Evolutionary conservation across 352 stramenopile species (phyloP).

Genomic region (Aphanomyces euteiches): DNA sequence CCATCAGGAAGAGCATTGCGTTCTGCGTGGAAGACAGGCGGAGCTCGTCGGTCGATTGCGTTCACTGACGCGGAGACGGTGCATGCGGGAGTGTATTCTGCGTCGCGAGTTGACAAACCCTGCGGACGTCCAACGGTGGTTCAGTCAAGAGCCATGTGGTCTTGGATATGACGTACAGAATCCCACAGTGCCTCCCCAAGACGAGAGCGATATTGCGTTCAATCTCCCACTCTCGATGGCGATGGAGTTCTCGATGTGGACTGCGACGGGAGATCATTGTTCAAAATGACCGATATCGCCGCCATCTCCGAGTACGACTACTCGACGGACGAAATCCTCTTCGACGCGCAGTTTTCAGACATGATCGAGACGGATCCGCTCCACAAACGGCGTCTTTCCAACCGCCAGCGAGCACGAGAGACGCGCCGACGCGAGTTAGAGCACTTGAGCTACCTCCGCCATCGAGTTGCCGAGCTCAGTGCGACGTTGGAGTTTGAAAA

Average conservation of each 20-base stretch:
- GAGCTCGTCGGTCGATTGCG: too few relatives aligned
- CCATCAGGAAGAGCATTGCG: too few relatives aligned
- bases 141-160: too few relatives aligned
- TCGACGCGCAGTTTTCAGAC: slow-evolving; percentile 3
- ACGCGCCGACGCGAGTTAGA: background rate
- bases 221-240: background rate
- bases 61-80: too few relatives aligned
- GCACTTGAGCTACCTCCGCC: background rate
- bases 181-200: too few relatives aligned
- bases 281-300: background rate
- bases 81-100: too few relatives aligned
- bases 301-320: background rate
- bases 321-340: slow-evolving; percentile 1
- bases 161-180: too few relatives aligned
- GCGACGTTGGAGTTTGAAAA: background rate
- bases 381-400: background rate
- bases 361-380: background rate
- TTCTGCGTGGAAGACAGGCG: too few relatives aligned
- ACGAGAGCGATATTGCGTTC: background rate
- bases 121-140: too few relatives aligned
- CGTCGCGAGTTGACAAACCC: too few relatives aligned
- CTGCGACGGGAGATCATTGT: background rate
- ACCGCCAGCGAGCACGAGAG: background rate
- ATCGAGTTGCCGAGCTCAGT: background rate
- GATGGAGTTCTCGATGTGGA: background rate